Conservation (phyloP, 2,329 filamentous ascomycete genomes). For the Rhynchosporium agropyri region DNA sequence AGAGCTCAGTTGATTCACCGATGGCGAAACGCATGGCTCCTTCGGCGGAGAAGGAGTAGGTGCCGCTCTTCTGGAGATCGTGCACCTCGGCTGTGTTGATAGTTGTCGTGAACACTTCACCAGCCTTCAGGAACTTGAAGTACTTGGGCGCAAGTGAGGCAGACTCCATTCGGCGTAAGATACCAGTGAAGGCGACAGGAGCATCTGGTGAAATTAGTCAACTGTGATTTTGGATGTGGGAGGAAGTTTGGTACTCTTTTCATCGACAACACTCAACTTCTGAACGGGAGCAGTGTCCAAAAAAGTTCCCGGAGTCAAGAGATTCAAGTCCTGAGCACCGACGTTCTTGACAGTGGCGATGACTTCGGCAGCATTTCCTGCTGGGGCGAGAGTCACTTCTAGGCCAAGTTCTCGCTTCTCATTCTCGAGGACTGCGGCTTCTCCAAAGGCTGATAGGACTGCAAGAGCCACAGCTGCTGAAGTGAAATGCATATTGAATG, state of each 20-base stretch:
- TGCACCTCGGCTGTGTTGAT: slow-evolving; percentile 50
- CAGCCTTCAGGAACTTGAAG: slow-evolving; percentile 47
- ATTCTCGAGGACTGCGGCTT: slow-evolving; percentile 31
- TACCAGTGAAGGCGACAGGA: slow-evolving; percentile 47
- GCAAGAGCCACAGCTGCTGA: slow-evolving; percentile 27
- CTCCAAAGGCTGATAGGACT: slow-evolving; percentile 23
- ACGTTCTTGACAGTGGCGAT: slow-evolving; percentile 48
- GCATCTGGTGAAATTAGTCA: slow-evolving; percentile 33
- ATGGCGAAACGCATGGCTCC: slow-evolving; percentile 61
- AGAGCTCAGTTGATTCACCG: slow-evolving; percentile 53
- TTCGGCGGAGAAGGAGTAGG: slow-evolving; percentile 57
- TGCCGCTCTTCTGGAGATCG: slow-evolving; percentile 49
- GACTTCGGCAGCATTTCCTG: slow-evolving; percentile 44
- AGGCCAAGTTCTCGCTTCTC: slow-evolving; percentile 27
- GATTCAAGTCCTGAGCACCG: slow-evolving; percentile 44
- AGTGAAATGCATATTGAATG: slow-evolving; percentile 38
- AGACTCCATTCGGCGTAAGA: slow-evolving; percentile 46
- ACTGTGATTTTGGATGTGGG: neutral
- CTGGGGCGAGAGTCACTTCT: slow-evolving; percentile 36
- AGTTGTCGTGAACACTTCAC: slow-evolving; percentile 47
- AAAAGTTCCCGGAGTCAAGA: slow-evolving; percentile 47
- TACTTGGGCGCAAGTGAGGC: slow-evolving; percentile 43
- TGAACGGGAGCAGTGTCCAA: slow-evolving; percentile 47
- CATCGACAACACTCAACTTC: slow-evolving; percentile 45
- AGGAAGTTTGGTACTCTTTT: slow-evolving; percentile 32